Conservation (phyloP, 2,329 filamentous ascomycete genomes). For the Xylariaceae sp. region DNA sequence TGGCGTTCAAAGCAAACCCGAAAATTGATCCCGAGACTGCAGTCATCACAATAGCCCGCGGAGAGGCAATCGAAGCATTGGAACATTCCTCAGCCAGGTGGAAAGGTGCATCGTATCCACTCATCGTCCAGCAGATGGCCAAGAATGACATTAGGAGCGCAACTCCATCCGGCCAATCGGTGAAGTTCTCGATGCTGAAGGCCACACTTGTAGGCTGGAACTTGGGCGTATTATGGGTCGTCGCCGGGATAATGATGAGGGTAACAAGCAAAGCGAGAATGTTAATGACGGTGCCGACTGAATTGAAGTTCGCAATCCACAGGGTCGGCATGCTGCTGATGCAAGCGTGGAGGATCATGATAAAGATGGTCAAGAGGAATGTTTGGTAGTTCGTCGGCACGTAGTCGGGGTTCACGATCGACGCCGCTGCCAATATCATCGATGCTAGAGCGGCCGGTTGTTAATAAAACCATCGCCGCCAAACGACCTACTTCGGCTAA, state of each 20-base stretch:
- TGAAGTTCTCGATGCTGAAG: conserved; percentile 62
- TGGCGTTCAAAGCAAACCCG: conserved; percentile 70
- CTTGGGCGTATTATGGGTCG: conserved; percentile 49
- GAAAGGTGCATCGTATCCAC: conserved; percentile 42
- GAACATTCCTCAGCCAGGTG: conserved; percentile 73
- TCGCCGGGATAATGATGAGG: conserved; percentile 64
- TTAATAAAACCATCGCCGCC: no score
- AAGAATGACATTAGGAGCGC: conserved; percentile 66
- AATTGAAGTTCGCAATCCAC: conserved; percentile 68
- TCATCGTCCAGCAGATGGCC: conserved; percentile 34
- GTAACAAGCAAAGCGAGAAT: conserved; percentile 62
- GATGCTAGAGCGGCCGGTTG: no score
- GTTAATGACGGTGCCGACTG: conserved; percentile 66
- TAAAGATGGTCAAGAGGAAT: conserved; percentile 61
- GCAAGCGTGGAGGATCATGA: conserved; percentile 64
- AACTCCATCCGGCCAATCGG: conserved; percentile 63
- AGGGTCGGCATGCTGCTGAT: conserved; percentile 69
- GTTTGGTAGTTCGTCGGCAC: conserved; percentile 62
- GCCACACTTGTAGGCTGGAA: conserved; percentile 48
- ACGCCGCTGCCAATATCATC: conserved; percentile 68
- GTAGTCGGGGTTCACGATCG: conserved; percentile 64
- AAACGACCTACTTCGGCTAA: no score
- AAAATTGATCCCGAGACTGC: conserved; percentile 61
- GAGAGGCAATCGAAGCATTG: conserved; percentile 66
- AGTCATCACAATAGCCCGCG: conserved; percentile 68